These are phyloP conservation scores for Dictyostelium capitatum DNA, from an alignment of 78 protist genomes.

Conservation along the genomic window DNA sequence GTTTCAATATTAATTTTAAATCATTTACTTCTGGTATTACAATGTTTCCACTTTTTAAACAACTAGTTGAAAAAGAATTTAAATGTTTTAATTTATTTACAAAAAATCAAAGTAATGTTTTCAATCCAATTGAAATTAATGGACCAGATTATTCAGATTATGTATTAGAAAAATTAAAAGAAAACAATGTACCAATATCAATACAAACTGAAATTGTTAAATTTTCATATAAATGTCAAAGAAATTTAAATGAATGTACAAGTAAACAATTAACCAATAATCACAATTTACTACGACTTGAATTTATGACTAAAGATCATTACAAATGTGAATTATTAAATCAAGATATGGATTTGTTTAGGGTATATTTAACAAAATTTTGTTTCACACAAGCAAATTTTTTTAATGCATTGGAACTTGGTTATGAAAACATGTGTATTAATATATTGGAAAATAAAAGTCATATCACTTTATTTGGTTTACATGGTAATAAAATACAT, in stretches of 20 bases:
- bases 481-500: not conserved
- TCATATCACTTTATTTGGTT: not conserved
- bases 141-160: slow-evolving; percentile 5
- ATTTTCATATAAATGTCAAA: not conserved
- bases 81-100: not conserved
- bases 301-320: not conserved
- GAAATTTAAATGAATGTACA: not conserved
- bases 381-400: not conserved
- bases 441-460: not conserved
- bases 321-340: not conserved
- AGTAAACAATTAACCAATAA: not conserved
- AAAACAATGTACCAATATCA: not conserved
- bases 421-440: not conserved
- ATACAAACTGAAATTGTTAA: too few relatives aligned
- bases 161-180: not conserved
- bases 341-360: not conserved
- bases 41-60: not conserved
- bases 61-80: not conserved
- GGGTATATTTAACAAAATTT: not conserved
- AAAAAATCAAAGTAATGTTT: too few relatives aligned
- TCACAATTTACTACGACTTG: not conserved
- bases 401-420: not conserved
- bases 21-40: not conserved
- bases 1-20: not conserved
- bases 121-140: not conserved